Conservation (phyloP, 2,329 filamentous ascomycete species). For the Macrophomina phaseolina region DNA sequence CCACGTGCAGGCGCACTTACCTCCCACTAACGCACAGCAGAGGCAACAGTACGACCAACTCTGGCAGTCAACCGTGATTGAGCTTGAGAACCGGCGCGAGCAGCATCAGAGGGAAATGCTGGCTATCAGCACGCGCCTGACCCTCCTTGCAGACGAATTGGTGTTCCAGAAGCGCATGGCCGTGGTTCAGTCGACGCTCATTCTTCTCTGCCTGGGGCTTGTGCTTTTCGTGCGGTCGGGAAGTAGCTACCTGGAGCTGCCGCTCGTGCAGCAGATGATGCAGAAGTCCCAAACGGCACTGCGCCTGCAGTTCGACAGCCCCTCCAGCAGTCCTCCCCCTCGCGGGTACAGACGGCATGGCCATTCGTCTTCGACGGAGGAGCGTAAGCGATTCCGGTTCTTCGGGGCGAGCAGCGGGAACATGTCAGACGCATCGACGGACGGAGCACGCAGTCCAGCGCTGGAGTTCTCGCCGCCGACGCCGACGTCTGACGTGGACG, state of each 20-base stretch:
- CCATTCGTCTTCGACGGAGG: constrained; percentile 37
- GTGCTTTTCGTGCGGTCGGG: constrained; percentile 72
- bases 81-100: constrained; percentile 86
- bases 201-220: constrained; percentile 84
- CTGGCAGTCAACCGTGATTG: constrained; percentile 93
- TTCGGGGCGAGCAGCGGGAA: constrained; percentile 22
- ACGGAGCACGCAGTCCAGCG: constrained; percentile 38
- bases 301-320: constrained; percentile 40
- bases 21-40: constrained; percentile 32
- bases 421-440: constrained; percentile 41
- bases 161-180: constrained; percentile 85
- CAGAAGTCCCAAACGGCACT: constrained; percentile 41
- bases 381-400: constrained; percentile 36
- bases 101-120: constrained; percentile 82
- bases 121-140: constrained; percentile 79
- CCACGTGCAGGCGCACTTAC: not conserved
- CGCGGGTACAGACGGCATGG: constrained; percentile 39
- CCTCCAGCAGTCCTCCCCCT: constrained; percentile 44
- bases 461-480: constrained; percentile 44
- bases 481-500: constrained; percentile 34
- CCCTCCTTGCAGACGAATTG: constrained; percentile 91
- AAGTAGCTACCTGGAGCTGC: constrained; percentile 47
- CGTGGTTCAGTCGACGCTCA: constrained; percentile 85
- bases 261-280: constrained; percentile 53
- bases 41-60: constrained; percentile 91